A percentile compares a stretch with the other conserved stretches of the same genome.
These are phyloP conservation scores for Aspergillus hortae DNA, from an alignment of 2,329 filamentous ascomycete species.

Conservation along the genomic window DNA sequence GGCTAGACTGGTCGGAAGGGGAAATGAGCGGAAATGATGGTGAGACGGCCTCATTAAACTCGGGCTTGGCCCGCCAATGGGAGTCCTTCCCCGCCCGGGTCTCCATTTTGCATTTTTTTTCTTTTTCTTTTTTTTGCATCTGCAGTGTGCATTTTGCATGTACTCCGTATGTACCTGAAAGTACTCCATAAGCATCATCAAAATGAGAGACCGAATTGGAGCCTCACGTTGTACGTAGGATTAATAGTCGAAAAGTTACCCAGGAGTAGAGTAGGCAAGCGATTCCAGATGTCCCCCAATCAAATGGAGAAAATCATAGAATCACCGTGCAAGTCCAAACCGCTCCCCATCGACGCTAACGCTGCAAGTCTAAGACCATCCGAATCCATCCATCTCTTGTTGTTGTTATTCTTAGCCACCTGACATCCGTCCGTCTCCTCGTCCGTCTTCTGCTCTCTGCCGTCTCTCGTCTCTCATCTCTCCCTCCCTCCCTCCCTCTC, in stretches of 20 bases:
- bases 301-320: neutral
- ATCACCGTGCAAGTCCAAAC: neutral
- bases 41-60: conserved; percentile 3
- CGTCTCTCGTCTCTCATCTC: neutral
- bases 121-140: neutral
- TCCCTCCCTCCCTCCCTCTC: neutral
- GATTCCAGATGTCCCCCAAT: neutral
- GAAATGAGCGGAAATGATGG: neutral
- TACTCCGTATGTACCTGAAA: no score
- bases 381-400: neutral
- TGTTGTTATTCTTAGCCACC: conserved; percentile 14
- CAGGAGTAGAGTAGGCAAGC: neutral
- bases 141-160: neutral
- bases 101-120: neutral
- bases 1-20: neutral
- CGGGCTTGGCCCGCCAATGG: neutral
- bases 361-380: conserved; percentile 15
- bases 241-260: no score
- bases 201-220: no score
- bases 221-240: no score
- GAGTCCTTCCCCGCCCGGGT: neutral
- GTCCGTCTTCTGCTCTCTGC: conserved; percentile 1
- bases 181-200: no score
- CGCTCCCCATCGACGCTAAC: conserved; percentile 2
- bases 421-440: conserved; percentile 9